These are phyloP conservation scores for Ceratorhiza oryzae-sativae DNA, from an alignment of 1,284 basidiomycete species.

Conservation along the genomic window DNA sequence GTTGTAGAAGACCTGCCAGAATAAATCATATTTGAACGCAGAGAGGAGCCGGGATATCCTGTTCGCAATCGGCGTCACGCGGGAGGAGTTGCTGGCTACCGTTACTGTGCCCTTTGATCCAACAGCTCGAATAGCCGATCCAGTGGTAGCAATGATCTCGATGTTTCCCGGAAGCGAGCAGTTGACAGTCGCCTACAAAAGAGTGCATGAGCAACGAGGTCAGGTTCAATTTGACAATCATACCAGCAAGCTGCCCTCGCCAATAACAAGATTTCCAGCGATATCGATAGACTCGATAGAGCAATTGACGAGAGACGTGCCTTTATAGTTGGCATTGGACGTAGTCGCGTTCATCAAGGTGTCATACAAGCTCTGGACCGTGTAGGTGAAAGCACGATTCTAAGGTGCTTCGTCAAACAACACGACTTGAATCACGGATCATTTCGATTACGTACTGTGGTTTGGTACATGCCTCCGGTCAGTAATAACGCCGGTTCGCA, in stretches of 20 bases:
- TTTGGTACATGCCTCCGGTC: neutral
- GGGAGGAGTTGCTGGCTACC: too few species aligned
- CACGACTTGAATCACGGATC: neutral
- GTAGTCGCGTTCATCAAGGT: too few species aligned
- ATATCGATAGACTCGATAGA: neutral
- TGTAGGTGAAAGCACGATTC: neutral
- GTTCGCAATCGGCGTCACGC: too few species aligned
- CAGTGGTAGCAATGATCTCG: neutral
- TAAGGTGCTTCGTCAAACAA: neutral
- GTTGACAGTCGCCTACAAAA: neutral
- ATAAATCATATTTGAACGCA: too few species aligned
- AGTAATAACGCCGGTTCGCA: neutral
- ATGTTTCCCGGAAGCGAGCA: neutral
- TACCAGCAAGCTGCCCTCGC: neutral
- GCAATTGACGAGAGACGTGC: neutral
- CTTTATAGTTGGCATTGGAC: conserved; percentile 2
- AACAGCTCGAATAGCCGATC: too few species aligned
- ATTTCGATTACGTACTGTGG: neutral
- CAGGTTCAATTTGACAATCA: too few species aligned
- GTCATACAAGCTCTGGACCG: neutral
- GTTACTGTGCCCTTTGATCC: too few species aligned
- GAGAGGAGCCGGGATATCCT: too few species aligned
- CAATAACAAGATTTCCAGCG: neutral
- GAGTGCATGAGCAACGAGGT: neutral
- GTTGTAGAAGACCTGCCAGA: too few species aligned